Evolutionary conservation across 2,329 filamentous ascomycete species (phyloP).

Genomic region (Alternaria triticimaculans): DNA sequence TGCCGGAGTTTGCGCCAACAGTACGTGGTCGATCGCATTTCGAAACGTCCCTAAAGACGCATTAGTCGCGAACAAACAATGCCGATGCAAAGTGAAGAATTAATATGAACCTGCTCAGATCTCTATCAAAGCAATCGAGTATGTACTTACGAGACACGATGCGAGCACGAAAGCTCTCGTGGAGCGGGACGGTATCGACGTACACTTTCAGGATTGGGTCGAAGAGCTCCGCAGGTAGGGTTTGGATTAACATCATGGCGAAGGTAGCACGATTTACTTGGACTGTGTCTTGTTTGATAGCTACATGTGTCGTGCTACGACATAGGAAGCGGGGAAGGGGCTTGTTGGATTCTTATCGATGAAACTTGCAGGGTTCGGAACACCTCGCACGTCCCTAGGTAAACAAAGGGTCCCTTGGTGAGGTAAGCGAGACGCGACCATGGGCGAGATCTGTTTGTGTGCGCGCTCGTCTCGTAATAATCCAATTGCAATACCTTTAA

Average conservation of each 20-base stretch:
- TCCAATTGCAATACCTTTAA: not conserved
- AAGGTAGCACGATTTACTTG: not conserved
- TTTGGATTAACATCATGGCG: not conserved
- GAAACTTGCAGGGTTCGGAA: not conserved
- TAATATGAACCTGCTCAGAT: not conserved
- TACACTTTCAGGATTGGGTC: not conserved
- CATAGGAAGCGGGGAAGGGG: not conserved
- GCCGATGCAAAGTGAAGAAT: not conserved
- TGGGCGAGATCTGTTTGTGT: not conserved
- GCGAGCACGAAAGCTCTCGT: not conserved
- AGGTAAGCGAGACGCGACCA: not conserved
- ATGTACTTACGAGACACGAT: not conserved
- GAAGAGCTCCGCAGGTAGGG: not conserved
- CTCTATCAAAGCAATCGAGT: not conserved
- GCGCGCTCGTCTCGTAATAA: not conserved
- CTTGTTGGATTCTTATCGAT: not conserved
- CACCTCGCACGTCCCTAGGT: not conserved
- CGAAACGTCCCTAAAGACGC: not conserved
- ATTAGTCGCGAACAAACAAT: not conserved
- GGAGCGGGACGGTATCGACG: not conserved
- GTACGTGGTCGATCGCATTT: not conserved
- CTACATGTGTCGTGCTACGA: not conserved
- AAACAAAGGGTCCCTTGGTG: not conserved
- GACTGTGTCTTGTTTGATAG: not conserved
- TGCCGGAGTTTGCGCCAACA: not conserved